These are phyloP conservation scores for Wickerhamomyces chambardii DNA, from an alignment of 805 yeast species.

Conservation along the genomic window DNA sequence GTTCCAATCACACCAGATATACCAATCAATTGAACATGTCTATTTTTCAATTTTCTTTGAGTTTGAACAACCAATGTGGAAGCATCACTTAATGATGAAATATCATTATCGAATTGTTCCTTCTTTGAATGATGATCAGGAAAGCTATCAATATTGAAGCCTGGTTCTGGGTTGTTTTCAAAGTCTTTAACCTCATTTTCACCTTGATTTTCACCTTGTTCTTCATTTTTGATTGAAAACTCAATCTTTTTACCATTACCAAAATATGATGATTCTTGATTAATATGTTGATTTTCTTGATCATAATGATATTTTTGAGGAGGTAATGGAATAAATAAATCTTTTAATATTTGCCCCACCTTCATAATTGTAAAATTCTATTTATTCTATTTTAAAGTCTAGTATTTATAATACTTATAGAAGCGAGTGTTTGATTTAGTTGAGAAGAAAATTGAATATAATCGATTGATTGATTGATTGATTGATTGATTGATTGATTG, in stretches of 20 bases:
- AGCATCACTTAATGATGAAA: conserved; percentile 11
- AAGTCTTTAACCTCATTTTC: neutral
- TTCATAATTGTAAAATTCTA: neutral
- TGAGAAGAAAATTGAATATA: too few species aligned
- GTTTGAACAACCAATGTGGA: conserved; percentile 20
- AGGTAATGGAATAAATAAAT: conserved; percentile 13
- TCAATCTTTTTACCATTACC: too few species aligned
- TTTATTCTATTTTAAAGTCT: neutral
- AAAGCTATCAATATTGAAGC: neutral
- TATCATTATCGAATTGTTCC: conserved; percentile 1
- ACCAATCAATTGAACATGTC: conserved; percentile 74
- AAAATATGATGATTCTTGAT: too few species aligned
- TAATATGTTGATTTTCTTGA: too few species aligned
- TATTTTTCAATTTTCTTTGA: conserved; percentile 42
- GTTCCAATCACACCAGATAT: conserved; percentile 83
- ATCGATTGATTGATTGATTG: too few species aligned
- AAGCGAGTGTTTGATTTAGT: too few species aligned
- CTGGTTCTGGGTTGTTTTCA: neutral
- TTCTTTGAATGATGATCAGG: neutral
- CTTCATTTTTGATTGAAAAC: neutral
- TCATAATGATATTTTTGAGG: conserved; percentile 6
- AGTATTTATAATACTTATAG: too few species aligned
- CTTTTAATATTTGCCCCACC: conserved; percentile 4
- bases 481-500: too few species aligned
- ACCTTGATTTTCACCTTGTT: neutral